Evolutionary conservation across 441 rosid genomes (phyloP).

Genomic region (Pelargonium citronellum): DNA sequence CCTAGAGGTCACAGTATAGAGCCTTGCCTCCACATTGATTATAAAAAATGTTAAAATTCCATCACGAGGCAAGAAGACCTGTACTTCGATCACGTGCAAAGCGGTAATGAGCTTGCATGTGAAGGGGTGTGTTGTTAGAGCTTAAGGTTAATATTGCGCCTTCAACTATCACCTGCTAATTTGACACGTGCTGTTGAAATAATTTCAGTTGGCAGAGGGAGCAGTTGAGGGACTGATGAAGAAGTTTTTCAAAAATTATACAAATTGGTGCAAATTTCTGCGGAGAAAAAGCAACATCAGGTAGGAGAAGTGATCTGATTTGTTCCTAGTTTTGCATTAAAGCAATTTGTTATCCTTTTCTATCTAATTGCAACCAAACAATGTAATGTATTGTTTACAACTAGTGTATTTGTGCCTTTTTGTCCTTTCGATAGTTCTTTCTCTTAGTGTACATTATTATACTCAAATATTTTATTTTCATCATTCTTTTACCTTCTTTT

Average conservation of each 20-base stretch:
- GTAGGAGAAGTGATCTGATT: constrained; percentile 33
- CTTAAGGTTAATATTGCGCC: too few relatives aligned
- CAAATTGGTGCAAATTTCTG: constrained; percentile 86
- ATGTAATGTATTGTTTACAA: background rate
- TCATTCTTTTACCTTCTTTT: background rate
- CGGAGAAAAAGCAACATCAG: constrained; percentile 68
- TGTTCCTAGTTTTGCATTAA: constrained; percentile 12
- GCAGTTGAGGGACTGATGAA: constrained; percentile 80
- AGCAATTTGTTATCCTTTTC: constrained; percentile 9
- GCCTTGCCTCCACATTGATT: too few relatives aligned
- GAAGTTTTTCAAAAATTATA: constrained; percentile 81
- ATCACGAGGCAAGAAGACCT: too few relatives aligned
- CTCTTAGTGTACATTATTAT: background rate
- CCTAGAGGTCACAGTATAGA: too few relatives aligned
- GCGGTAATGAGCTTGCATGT: too few relatives aligned
- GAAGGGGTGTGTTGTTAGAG: too few relatives aligned
- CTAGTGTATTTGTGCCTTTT: background rate
- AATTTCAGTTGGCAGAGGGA: constrained; percentile 58
- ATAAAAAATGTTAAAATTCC: too few relatives aligned
- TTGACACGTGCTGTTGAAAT: constrained; percentile 22
- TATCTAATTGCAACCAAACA: background rate
- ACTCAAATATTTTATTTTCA: constrained; percentile 7
- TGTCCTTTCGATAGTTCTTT: background rate
- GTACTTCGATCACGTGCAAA: too few relatives aligned
- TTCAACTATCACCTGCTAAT: constrained; percentile 6